Base-by-base conservation (phyloP, 148 eudicot genomes). In the Arbutus unedo region DNA sequence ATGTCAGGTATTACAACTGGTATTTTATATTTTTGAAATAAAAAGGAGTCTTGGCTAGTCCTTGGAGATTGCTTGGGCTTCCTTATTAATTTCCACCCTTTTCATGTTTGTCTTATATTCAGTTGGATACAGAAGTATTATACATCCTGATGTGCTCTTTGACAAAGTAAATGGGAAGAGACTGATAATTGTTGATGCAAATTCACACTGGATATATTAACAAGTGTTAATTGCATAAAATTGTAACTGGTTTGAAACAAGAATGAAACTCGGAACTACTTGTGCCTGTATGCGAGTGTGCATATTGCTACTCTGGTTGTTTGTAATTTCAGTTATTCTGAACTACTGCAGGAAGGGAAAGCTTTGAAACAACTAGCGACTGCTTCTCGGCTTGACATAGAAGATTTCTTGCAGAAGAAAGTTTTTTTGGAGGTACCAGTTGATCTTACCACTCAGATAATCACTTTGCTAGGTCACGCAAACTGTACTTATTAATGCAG, bases 321-420 rank as follows among this genome's bases (percentile, higher is more conserved):
- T 45, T 43, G 67, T 71, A 6, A 47, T 49, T 74, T 47, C 56
- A 5, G 68, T 77, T 54, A 53, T 80, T 74, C 66, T 50, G 60
- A 43, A 54, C 3, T 44, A 41, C 45, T 85, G 84, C 90, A 96
- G 98, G 99, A 94, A 68, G 99, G 99, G 76, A 94, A 81, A 89
- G 99, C 99, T 80, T 80, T 96, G 84, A 96, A 96, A 84, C 87
- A 94, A 77, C 90, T 96, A n/a, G 97, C 99, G 74, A 96, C 98
- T 18, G 98, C 99, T 85, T 92, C 99, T 76, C 90, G 99, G 84
- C 96, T 93, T 59, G 99, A 96, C 87, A 94, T 96, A 79, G 99
- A 96, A 90, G 98, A 96, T 91, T 96, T 96, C 87, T 81, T 96
- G 92, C 98, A 94, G 88, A 96, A 96, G 89, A 92, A 96, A 89